phyloP scores from a whole-genome alignment of 1,139 yeast genomes.

The Yamadazyma siamensis region DNA sequence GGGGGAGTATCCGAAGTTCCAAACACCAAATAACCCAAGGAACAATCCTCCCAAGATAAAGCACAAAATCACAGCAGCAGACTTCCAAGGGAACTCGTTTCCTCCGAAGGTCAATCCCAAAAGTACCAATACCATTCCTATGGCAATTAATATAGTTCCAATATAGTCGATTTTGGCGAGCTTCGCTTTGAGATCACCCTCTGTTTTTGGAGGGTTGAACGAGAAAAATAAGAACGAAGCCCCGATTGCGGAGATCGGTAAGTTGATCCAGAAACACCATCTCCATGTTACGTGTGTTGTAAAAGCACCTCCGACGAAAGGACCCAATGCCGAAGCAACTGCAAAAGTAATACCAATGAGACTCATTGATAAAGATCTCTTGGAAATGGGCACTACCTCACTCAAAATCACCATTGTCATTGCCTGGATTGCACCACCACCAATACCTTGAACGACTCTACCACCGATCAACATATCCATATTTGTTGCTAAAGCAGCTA shows the following conservation, averaged over 20 bases:
- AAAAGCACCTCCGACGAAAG: constrained; percentile 67
- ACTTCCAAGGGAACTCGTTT: constrained; percentile 34
- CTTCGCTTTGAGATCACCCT: constrained; percentile 38
- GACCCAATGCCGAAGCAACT: constrained; percentile 58
- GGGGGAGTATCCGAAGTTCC: constrained; percentile 46
- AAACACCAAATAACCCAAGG: constrained; percentile 36
- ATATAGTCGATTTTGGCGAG: constrained; percentile 33
- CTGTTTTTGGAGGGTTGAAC: constrained; percentile 56
- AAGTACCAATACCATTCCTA: constrained; percentile 29
- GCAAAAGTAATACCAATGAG: constrained; percentile 52
- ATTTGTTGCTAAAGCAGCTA: constrained; percentile 53
- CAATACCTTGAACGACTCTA: constrained; percentile 67
- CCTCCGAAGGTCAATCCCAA: constrained; percentile 38
- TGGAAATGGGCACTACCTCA: constrained; percentile 59
- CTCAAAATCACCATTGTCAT: constrained; percentile 57
- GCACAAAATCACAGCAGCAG: constrained; percentile 53
- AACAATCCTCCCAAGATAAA: constrained; percentile 54
- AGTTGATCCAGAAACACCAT: constrained; percentile 74
- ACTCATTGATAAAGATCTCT: constrained; percentile 51
- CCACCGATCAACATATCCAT: constrained; percentile 69
- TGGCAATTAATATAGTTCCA: constrained; percentile 28
- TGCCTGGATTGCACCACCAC: constrained; percentile 68
- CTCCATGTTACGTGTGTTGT: constrained; percentile 65
- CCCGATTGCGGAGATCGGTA: constrained; percentile 66
- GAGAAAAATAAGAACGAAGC: constrained; percentile 39